Conservation (phyloP, 2,329 filamentous ascomycete species). For the Pezicula rhizophila region DNA sequence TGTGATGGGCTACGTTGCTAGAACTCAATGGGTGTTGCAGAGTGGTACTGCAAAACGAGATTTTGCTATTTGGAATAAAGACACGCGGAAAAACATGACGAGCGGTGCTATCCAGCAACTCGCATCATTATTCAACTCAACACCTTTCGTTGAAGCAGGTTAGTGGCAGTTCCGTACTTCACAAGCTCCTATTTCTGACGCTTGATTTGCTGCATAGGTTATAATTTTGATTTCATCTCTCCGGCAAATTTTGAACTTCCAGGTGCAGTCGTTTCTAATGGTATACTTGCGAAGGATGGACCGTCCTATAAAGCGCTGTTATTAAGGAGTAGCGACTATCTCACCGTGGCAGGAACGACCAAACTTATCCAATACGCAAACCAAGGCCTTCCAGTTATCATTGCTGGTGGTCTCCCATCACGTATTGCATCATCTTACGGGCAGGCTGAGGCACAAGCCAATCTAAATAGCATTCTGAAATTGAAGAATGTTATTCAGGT, state of each 20-base stretch:
- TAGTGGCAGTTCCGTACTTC: neutral
- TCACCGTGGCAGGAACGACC: constrained; percentile 29
- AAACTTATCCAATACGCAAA: constrained; percentile 30
- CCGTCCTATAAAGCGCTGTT: constrained; percentile 39
- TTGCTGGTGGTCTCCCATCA: constrained; percentile 29
- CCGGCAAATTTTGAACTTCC: constrained; percentile 37
- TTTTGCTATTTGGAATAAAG: neutral
- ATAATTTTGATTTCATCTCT: constrained; percentile 32
- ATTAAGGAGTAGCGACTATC: constrained; percentile 28
- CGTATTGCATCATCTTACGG: constrained; percentile 15
- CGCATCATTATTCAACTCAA: neutral
- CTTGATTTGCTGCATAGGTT: too few relatives aligned
- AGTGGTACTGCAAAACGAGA: neutral
- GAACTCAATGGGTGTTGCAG: neutral
- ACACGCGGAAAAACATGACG: neutral
- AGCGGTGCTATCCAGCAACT: too few relatives aligned
- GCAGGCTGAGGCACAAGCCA: constrained; percentile 10
- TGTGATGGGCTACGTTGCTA: neutral
- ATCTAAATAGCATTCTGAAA: constrained; percentile 19
- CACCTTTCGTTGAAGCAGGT: neutral
- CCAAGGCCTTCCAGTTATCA: constrained; percentile 36
- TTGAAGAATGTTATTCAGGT: constrained; percentile 29
- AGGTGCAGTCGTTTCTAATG: constrained; percentile 30
- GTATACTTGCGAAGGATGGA: constrained; percentile 31
- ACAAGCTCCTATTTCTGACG: neutral